phyloP scores from a whole-genome alignment of 495 filamentous ascomycete species.

The Friedmanniomyces endolithicus region DNA sequence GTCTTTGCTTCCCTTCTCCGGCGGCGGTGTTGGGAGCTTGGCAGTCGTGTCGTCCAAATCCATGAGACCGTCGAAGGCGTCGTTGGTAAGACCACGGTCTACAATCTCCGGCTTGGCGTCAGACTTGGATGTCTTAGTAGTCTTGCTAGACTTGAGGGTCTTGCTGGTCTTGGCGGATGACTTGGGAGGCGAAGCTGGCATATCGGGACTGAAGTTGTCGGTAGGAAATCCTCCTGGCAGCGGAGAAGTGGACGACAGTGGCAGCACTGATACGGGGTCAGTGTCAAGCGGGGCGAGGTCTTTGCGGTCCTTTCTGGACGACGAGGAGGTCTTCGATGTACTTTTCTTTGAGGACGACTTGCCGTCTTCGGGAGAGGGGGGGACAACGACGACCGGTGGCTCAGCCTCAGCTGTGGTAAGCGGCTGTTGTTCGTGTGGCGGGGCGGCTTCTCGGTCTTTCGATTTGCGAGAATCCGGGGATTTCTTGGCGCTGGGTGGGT shows the following conservation, averaged over 20 bases:
- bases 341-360: conserved; percentile 22
- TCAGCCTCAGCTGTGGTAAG: conserved; percentile 8
- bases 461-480: conserved; percentile 1
- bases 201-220: conserved; percentile 26
- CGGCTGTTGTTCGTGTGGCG: conserved; percentile 5
- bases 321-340: conserved; percentile 13
- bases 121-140: conserved; percentile 16
- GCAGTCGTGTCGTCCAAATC: conserved; percentile 2
- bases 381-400: conserved; percentile 15
- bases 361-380: conserved; percentile 23
- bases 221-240: conserved; percentile 31
- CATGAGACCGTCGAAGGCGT: conserved; percentile 11
- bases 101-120: conserved; percentile 9
- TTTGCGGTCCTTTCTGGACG: conserved; percentile 17
- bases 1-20: conserved; percentile 31
- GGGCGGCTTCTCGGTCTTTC: not conserved
- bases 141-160: conserved; percentile 19
- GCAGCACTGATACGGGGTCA: conserved; percentile 13
- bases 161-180: conserved; percentile 15
- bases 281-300: conserved; percentile 6
- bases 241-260: conserved; percentile 19
- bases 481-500: conserved; percentile 9
- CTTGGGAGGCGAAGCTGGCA: conserved; percentile 16
- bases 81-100: conserved; percentile 1
- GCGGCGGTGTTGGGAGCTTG: conserved; percentile 43